Evolutionary conservation across 441 rosid genomes (phyloP), one percentile per base, ranked within the genome.

Genomic region (Populus trichocarpa): DNA sequence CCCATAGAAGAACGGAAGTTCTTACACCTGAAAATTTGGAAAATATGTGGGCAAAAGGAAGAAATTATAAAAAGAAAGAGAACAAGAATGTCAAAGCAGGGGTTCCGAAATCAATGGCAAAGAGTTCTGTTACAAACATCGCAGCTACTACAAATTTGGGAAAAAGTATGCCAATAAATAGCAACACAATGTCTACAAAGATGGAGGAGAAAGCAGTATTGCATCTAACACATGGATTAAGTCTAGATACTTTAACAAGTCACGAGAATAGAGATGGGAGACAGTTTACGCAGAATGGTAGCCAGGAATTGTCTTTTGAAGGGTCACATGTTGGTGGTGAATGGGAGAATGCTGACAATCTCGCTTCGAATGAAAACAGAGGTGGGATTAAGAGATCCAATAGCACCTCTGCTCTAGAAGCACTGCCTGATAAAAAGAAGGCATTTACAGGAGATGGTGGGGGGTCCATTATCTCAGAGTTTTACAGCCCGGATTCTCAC

Each of bases 1-100:
- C 95, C 30, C 95, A 94, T 83, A 93, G 97, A 82, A 92, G 98
- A 90, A 86, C 97, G 32, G 98, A 96, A 87, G 87, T 96, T 88
- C 98, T 96, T 79, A 79, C 89, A 28, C 99, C 99, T 76, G 98
- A 96, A 86, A 96, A 96, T 89, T 98, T 96, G 75, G 99, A 96
- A 78, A 94, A 93, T 80, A 88, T 96, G 98, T 96, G 99, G 99
- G 87, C 98, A 2, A 94, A 88, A 87, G 99, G 99, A 88, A 92
- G 95, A 84, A 89, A 94, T 82, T 94, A 94, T 79, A 93, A 89
- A 85, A 91, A 78, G 88, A 93, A 89, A 82, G 98, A 94, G 88
- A 82, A 84, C 72, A 94, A 89, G 81, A 85, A 73, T n/a, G 77
- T 71, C 46, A 85, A 85, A 79, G 50, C 75, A 67, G 83, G 80